Conservation (phyloP, 345 rosid species). For the Populus euphratica region DNA sequence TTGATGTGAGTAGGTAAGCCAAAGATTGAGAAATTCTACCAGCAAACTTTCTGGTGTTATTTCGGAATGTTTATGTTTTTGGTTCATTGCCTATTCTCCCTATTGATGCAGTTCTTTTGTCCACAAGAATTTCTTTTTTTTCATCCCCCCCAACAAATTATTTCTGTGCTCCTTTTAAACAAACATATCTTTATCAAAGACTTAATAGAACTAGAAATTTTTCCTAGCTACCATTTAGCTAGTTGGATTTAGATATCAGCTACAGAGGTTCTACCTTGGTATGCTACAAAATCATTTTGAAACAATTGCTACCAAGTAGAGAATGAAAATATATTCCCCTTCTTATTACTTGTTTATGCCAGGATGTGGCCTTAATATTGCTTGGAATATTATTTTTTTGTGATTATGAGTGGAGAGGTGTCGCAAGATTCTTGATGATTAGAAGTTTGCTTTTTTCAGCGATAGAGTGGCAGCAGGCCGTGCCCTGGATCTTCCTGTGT, state of each 20-base stretch:
- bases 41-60: not conserved
- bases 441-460: constrained; percentile 42
- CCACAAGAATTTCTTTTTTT: not conserved
- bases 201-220: not conserved
- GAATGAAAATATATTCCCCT: not conserved
- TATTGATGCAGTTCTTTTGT: not conserved
- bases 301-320: not conserved
- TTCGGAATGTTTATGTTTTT: not conserved
- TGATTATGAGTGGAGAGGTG: not conserved
- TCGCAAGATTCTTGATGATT: not conserved
- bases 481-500: constrained; percentile 93
- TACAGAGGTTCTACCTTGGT: not conserved
- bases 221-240: not conserved
- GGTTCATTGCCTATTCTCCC: not conserved
- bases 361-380: not conserved
- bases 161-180: not conserved
- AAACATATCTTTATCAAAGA: not conserved
- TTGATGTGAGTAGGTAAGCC: constrained; percentile 85
- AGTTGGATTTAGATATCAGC: not conserved
- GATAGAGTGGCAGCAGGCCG: constrained; percentile 95
- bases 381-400: not conserved
- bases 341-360: not conserved
- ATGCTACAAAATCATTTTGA: not conserved
- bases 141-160: not conserved
- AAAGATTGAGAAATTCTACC: not conserved